A percentile compares a stretch with the other conserved stretches of the same genome.
These are phyloP conservation scores for Vicia faba DNA, from an alignment of 306 rosid genomes.

Conservation along the genomic window DNA sequence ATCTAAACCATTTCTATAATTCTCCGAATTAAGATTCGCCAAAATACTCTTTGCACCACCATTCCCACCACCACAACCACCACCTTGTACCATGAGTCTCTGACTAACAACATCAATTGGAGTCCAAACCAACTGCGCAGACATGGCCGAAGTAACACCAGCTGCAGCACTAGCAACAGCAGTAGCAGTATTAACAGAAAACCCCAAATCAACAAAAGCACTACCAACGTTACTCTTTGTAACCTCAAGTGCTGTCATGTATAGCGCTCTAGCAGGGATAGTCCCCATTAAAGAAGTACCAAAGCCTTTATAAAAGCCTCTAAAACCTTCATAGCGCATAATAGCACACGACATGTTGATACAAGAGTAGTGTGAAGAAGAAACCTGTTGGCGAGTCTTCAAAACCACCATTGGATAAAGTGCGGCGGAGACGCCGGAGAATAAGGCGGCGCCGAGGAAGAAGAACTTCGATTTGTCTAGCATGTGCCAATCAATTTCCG, in stretches of 20 bases:
- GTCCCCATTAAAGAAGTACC: slow-evolving; percentile 95
- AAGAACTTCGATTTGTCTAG: slow-evolving; percentile 88
- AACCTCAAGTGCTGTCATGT: slow-evolving; percentile 84
- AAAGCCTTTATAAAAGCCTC: slow-evolving; percentile 93
- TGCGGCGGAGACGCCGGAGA: slow-evolving; percentile 84
- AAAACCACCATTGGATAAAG: slow-evolving; percentile 83
- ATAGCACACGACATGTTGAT: slow-evolving; percentile 66
- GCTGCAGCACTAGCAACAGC: slow-evolving; percentile 82
- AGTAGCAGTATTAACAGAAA: slow-evolving; percentile 71
- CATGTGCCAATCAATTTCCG: slow-evolving; percentile 97
- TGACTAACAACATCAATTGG: slow-evolving; percentile 95
- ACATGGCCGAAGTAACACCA: slow-evolving; percentile 85
- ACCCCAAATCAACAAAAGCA: slow-evolving; percentile 60
- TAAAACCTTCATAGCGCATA: slow-evolving; percentile 68
- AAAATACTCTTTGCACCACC: slow-evolving; percentile 34
- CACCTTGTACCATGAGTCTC: slow-evolving; percentile 85
- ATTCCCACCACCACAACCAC: not conserved
- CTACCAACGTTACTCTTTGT: slow-evolving; percentile 83
- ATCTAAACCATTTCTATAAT: slow-evolving; percentile 78
- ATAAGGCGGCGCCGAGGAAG: slow-evolving; percentile 90
- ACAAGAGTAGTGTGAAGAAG: slow-evolving; percentile 61
- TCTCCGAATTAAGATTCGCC: slow-evolving; percentile 50
- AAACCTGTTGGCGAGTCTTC: slow-evolving; percentile 88
- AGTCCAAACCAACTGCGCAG: slow-evolving; percentile 96
- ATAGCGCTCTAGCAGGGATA: slow-evolving; percentile 90